Evolutionary conservation across 2,329 filamentous ascomycete genomes (phyloP), one percentile per base, ranked within the genome.

Genomic region (Cladosporium oxysporum): DNA sequence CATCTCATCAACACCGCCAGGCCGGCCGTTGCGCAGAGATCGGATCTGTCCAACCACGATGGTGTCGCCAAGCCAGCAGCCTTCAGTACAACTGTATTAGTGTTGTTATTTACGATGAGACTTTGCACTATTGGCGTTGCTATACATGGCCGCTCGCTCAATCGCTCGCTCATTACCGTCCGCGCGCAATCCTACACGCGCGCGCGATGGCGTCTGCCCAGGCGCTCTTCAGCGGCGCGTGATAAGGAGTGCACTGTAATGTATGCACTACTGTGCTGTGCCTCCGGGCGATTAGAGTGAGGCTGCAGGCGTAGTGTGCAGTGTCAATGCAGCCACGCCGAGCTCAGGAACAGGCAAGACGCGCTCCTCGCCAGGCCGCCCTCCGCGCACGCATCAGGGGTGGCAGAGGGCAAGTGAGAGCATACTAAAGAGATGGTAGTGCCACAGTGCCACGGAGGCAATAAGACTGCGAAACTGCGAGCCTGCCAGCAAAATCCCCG

Each of bases 301-400:
- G 23, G 23, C 23, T 26, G 23, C 23, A 26, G 23, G 23, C 23
- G 23, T 26, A 26, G 23, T 26, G 23, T 26, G 23, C 23, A 26
- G 23, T 26, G 3, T 26, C 23, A 26, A 26, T 26, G 23, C 23
- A 35, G 33, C 44, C 28, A 53, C 47, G 44, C 31, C 47, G 26
- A 31, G 59, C 31, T 31, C 58, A 47, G 41, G 23, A 28, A 52
- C 59, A 41, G 33, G 59, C 59, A 62, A 44, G 37, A 60, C 37
- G 58, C 37, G 23, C 35, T 26, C 21, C 12, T 26, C 23, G 23
- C 10, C n/a, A n/a, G 18, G 37, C 58, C n/a, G 16, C 37, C 35
- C 37, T n/a, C 33, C 28, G 21, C 47, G 44, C 28, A 21, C 50
- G 26, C 52, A 55, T 55, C 52, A 55, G 52, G 28, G 52, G 52